Evolutionary conservation across 2,329 filamentous ascomycete genomes (phyloP).

Genomic region (Colletotrichum camelliae): DNA sequence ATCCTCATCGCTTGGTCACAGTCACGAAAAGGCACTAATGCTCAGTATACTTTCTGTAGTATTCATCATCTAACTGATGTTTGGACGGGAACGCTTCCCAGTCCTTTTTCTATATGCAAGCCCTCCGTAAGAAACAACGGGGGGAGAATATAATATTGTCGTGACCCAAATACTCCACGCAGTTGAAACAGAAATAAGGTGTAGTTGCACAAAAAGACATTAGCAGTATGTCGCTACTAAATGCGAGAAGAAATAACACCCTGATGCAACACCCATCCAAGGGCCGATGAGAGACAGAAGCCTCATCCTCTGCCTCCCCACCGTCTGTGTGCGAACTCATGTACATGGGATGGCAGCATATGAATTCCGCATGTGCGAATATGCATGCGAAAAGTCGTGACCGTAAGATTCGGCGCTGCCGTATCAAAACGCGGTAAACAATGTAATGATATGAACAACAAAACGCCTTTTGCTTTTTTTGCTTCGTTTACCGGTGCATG

Average conservation of each 20-base stretch:
- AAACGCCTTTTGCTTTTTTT: not conserved
- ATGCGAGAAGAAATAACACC: conserved; percentile 20
- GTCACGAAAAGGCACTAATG: not conserved
- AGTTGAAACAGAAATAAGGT: conserved; percentile 11
- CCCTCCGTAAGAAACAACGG: not conserved
- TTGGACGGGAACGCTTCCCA: not conserved
- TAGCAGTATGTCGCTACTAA: conserved; percentile 22
- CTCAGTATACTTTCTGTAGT: conserved; percentile 11
- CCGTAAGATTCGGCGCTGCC: conserved; percentile 21
- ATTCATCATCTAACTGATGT: conserved; percentile 18
- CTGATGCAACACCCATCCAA: not conserved
- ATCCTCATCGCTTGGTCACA: not conserved
- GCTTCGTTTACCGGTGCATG: conserved; percentile 48
- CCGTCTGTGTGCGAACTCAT: conserved; percentile 3
- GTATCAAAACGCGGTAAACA: conserved; percentile 16
- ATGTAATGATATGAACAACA: conserved; percentile 21
- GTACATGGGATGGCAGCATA: conserved; percentile 8
- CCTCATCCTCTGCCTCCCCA: not conserved
- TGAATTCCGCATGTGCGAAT: conserved; percentile 7
- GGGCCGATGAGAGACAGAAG: not conserved
- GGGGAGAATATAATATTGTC: conserved; percentile 13
- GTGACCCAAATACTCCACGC: conserved; percentile 23
- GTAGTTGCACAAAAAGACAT: conserved; percentile 20
- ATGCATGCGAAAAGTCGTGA: conserved; percentile 14
- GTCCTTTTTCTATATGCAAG: conserved; percentile 18